phyloP scores from a whole-genome alignment of 371 early-diverging fungal species.

The Rhizopus stolonifer region DNA sequence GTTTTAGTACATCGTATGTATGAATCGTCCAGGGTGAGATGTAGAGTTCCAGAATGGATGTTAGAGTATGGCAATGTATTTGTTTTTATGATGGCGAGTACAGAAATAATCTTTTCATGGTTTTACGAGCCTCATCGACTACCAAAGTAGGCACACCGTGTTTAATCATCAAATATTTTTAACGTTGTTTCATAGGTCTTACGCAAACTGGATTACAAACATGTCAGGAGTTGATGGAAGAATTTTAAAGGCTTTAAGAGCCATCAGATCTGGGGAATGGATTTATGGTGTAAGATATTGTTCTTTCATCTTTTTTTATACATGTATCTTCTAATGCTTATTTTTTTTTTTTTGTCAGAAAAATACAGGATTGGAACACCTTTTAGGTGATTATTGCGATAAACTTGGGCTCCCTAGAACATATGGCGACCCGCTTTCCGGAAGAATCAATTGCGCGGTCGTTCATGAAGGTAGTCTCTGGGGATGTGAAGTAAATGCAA shows the following conservation, averaged over 20 bases:
- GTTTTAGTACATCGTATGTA: conserved; percentile 49
- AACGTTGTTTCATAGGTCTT: conserved; percentile 32
- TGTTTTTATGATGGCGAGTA: conserved; percentile 56
- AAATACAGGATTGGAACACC: conserved; percentile 31
- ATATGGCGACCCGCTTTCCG: conserved; percentile 38
- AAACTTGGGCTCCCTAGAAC: conserved; percentile 38
- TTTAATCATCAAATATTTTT: background rate
- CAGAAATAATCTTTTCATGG: conserved; percentile 70
- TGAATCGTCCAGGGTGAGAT: conserved; percentile 29
- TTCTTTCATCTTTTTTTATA: background rate
- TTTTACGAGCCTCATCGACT: conserved; percentile 52
- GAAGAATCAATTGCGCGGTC: conserved; percentile 41
- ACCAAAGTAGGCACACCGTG: conserved; percentile 42
- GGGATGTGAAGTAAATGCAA: conserved; percentile 45
- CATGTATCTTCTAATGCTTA: too few species aligned
- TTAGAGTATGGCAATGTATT: conserved; percentile 55
- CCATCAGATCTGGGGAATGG: conserved; percentile 42
- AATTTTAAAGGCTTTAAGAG: conserved; percentile 47
- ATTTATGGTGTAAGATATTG: conserved; percentile 50
- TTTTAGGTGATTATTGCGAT: conserved; percentile 35
- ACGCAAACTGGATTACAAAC: conserved; percentile 62
- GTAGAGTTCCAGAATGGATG: conserved; percentile 47
- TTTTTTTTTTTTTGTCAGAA: conserved; percentile 26
- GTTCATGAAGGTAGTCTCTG: conserved; percentile 45
- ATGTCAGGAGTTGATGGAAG: conserved; percentile 64